Base-by-base conservation (phyloP, 1,284 basidiomycete species). In the Rhodotorula sp. region DNA sequence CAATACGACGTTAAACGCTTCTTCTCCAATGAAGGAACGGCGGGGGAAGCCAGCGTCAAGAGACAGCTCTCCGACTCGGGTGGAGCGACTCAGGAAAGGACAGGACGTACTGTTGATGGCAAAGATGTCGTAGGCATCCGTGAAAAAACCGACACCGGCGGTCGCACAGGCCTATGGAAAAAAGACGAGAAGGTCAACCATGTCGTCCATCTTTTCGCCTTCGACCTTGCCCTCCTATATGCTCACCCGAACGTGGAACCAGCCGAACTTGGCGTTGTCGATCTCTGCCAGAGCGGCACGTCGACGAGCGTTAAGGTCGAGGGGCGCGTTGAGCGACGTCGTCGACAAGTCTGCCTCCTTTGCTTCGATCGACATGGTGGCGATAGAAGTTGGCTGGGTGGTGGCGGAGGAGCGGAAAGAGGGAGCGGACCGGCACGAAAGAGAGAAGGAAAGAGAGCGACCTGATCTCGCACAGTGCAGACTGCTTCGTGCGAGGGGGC, bases 141-240 rank as follows among this genome's bases (percentile, higher is more conserved):
- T 90, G 83, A 91, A 92, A 84, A 92, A 91, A 49, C 90, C 90
- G 18, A 89, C 87, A 73, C 90, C 89, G 2, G 90, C 89, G 7
- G 91, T 88, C 61, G 88, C 73, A 78, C 86, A 87, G 66, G 91
- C 85, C 79, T 61, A 28, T 16, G 3, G n/a, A 31, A 12, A 12
- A 55, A 18, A 18, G 28, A 21, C 48, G 59, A 26, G 58, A 59
- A 60, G 59, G 60, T 61, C 60, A 50, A 28, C 28, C 26, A 19
- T 45, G n/a, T 48, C 45, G 8, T n/a, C 2, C 26, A 1, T 3
- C 5, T 28, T n/a, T n/a, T 6, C n/a, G n/a, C 6, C 16, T 4
- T 15, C 26, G 34, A 10, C 38, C 15, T 14, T 45, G 16, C 58
- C 19, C 15, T 10, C 6, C 34, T 21, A 4, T 26, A 7, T 10